Conservation (phyloP, 2,329 filamentous ascomycete genomes). For the Stagonosporopsis vannaccii region DNA sequence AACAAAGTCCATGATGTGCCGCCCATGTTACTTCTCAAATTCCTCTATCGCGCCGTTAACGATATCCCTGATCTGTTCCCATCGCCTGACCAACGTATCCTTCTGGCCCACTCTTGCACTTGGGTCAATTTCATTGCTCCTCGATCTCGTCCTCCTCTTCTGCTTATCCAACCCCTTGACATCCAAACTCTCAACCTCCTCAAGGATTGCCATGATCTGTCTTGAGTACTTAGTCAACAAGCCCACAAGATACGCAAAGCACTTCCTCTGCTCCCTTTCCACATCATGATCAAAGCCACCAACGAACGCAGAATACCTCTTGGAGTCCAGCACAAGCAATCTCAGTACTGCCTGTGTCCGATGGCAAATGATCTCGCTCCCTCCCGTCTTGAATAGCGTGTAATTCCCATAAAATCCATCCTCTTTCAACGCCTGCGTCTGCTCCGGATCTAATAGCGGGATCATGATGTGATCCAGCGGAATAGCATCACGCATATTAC, state of each 20-base stretch:
- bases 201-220: constrained; percentile 36
- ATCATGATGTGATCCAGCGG: constrained; percentile 53
- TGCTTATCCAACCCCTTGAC: constrained; percentile 20
- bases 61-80: constrained; percentile 48
- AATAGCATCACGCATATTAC: constrained; percentile 51
- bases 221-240: constrained; percentile 42
- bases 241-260: constrained; percentile 49
- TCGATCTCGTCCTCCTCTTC: neutral
- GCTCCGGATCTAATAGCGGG: constrained; percentile 42
- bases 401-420: constrained; percentile 52
- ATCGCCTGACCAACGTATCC: constrained; percentile 38
- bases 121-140: neutral
- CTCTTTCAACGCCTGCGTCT: constrained; percentile 50
- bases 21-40: constrained; percentile 7
- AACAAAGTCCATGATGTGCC: neutral
- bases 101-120: constrained; percentile 28
- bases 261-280: constrained; percentile 42
- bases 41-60: constrained; percentile 28
- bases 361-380: constrained; percentile 50
- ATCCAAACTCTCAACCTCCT: constrained; percentile 38
- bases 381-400: constrained; percentile 27
- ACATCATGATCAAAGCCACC: constrained; percentile 41
- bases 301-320: constrained; percentile 42
- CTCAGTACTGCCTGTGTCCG: constrained; percentile 56
- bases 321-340: constrained; percentile 39